A percentile compares a stretch with the other conserved stretches of the same genome.
These are phyloP conservation scores for Cystobasidiaceae sp. DNA, from an alignment of 1,284 basidiomycete species.

Conservation along the genomic window DNA sequence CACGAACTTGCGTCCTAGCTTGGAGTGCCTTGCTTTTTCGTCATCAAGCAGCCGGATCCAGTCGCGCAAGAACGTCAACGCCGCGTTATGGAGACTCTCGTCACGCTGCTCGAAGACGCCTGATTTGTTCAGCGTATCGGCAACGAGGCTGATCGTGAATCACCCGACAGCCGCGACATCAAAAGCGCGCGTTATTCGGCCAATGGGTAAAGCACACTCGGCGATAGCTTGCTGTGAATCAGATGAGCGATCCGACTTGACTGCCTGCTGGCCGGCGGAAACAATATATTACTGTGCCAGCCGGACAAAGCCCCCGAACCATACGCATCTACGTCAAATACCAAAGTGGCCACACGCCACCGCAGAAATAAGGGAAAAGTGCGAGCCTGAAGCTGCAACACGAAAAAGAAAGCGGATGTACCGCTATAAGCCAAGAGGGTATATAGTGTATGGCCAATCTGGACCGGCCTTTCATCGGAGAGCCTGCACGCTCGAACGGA, in stretches of 20 bases:
- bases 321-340: too few species aligned
- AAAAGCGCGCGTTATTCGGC: too few species aligned
- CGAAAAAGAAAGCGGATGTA: too few species aligned
- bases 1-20: background rate
- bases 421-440: too few species aligned
- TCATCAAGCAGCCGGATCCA: conserved; percentile 12
- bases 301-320: too few species aligned
- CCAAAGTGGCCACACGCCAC: too few species aligned
- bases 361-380: too few species aligned
- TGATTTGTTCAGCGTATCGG: background rate
- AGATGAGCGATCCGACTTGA: too few species aligned
- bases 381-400: too few species aligned
- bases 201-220: background rate
- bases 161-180: background rate
- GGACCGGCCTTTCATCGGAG: background rate
- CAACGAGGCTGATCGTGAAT: background rate
- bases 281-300: too few species aligned
- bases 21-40: conserved; percentile 25
- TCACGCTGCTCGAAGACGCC: background rate
- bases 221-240: background rate
- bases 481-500: background rate
- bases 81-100: conserved; percentile 12
- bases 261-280: too few species aligned
- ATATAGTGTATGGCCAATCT: background rate
- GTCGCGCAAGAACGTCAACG: conserved; percentile 24